Evolutionary conservation across 176 grass and related monocot genomes (phyloP).

Genomic region (Elymus sibiricus): DNA sequence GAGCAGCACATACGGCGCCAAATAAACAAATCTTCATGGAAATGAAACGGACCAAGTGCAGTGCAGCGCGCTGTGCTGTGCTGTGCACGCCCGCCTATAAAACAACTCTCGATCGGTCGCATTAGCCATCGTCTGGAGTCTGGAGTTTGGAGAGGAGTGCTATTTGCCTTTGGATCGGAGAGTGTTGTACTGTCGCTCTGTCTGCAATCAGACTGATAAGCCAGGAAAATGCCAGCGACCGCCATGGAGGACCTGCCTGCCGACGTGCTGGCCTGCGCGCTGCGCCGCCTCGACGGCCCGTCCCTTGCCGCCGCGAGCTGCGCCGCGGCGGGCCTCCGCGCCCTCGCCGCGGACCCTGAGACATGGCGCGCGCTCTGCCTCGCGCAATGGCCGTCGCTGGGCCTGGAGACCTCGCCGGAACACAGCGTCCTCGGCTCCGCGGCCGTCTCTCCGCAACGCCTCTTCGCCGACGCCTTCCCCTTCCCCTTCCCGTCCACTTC

Average conservation of each 20-base stretch:
- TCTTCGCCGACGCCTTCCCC: slow-evolving; percentile 60
- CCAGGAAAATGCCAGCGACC: not conserved
- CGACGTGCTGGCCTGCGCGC: slow-evolving; percentile 49
- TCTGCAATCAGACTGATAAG: too few species aligned
- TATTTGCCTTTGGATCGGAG: too few species aligned
- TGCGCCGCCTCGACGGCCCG: slow-evolving; percentile 49
- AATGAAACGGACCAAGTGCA: not conserved
- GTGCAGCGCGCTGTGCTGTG: too few species aligned
- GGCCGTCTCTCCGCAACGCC: slow-evolving; percentile 18
- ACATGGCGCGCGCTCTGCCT: slow-evolving; percentile 68
- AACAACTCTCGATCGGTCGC: not conserved
- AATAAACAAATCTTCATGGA: not conserved
- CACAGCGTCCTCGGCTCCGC: not conserved
- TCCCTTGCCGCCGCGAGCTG: slow-evolving; percentile 52
- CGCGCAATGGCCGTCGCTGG: slow-evolving; percentile 44
- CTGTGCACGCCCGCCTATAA: not conserved
- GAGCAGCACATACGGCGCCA: too few species aligned
- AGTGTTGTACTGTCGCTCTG: too few species aligned
- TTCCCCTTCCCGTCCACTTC: slow-evolving; percentile 32
- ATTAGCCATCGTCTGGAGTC: not conserved
- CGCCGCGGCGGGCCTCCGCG: slow-evolving; percentile 30
- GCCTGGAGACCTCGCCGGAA: not conserved
- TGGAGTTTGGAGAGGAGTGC: not conserved
- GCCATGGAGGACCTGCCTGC: slow-evolving; percentile 50
- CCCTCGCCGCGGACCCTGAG: slow-evolving; percentile 36